Evolutionary conservation across 1,284 basidiomycete species (phyloP), one percentile per base, ranked within the genome.

Genomic region (Rhodotorula sp.): DNA sequence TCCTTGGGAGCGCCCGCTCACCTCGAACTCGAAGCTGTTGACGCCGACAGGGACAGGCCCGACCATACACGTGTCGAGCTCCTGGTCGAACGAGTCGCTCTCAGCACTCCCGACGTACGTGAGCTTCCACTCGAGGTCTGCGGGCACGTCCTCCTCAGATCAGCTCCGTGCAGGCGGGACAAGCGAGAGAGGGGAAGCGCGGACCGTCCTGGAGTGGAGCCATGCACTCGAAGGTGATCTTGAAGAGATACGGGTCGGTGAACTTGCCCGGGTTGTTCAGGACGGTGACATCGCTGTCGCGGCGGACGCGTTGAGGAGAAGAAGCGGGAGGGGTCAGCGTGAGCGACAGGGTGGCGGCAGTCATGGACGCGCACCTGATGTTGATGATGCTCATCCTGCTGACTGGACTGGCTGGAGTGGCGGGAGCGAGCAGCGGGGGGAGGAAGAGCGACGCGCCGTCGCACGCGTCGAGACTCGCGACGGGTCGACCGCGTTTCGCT

Each of bases 151-250:
- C 19, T 44, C 10, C 37, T 44, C 64, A 67, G 36, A 44, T 61
- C 54, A 36, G 63, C 48, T 19, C 36, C n/a, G 1, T 10, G 39
- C 17, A 8, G 9, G 29, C 53, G 62, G 41, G 21, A 5, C 39
- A 50, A 32, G 25, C 46, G 29, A 56, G 15, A 21, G 34, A 21
- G 53, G 27, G 19, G 17, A 27, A 58, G 12, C 25, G 36, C 70
- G 8, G 61, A 92, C 93, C 94, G 79, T 98, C 95, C 79, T 90
- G 88, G 64, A 99, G 85, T 19, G 90, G 89, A 13, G 94, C 90
- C 77, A 99, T 95, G 82, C 95, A 98, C 82, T 99, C 97, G 78
- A 99, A 99, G 1, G 94, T 97, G 81, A 99, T 94, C 78, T 92
- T 89, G 83, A 98, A 97, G 77, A 89, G 87, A 84, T 98, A 99